Evolutionary conservation across 1,284 basidiomycete species (phyloP).

Genomic region (Mycena sp.): DNA sequence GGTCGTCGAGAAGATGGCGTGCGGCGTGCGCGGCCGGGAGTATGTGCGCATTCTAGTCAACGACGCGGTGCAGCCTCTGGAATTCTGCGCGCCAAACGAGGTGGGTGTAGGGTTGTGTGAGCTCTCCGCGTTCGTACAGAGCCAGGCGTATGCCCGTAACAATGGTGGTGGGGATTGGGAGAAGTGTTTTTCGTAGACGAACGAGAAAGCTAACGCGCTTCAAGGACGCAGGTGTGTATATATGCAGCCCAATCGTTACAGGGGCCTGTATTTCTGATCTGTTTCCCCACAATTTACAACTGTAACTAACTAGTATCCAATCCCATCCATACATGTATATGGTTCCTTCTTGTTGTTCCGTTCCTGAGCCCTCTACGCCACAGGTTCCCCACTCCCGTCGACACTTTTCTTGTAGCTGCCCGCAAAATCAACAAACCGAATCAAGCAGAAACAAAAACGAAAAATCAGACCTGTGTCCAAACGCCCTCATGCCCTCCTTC

Average conservation of each 20-base stretch:
- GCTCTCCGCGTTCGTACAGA: constrained; percentile 73
- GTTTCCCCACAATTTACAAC: neutral
- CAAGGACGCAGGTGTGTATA: too few species aligned
- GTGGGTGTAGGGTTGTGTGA: constrained; percentile 66
- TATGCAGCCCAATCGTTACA: too few species aligned
- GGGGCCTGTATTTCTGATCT: neutral
- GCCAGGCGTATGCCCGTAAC: constrained; percentile 72
- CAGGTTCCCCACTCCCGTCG: constrained; percentile 39
- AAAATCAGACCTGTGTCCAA: constrained; percentile 66
- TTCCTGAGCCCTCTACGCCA: too few species aligned
- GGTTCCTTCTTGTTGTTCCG: neutral
- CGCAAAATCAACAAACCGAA: neutral
- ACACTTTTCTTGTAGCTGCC: constrained; percentile 70
- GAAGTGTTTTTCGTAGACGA: constrained; percentile 52
- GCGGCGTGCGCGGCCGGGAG: constrained; percentile 43
- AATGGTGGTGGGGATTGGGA: constrained; percentile 76
- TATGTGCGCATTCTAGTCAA: constrained; percentile 74
- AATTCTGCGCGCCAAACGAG: constrained; percentile 53
- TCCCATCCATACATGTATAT: neutral
- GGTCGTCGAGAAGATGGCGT: constrained; percentile 68
- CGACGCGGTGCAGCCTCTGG: constrained; percentile 70
- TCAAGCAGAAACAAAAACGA: neutral
- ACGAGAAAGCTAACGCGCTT: neutral
- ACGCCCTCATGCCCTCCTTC: constrained; percentile 63
- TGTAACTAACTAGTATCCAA: neutral